Percentiles rank a stretch among this genome's conserved stretches.
These are phyloP conservation scores for Populus tomentosa DNA, from an alignment of 441 rosid genomes.

Conservation along the genomic window DNA sequence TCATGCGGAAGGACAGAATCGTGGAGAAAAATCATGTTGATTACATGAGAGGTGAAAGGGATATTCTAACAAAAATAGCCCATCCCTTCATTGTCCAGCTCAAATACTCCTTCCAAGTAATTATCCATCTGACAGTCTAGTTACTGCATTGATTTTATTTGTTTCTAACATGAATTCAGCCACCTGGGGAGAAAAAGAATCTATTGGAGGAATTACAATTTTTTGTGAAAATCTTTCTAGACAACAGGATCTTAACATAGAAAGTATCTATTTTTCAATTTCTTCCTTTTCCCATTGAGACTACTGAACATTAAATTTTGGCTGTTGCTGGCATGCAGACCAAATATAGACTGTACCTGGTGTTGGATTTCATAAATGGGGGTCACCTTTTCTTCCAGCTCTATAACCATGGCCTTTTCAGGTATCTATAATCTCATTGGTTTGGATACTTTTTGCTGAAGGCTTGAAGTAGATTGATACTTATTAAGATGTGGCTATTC, in stretches of 20 bases:
- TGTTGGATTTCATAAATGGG: conserved; percentile 89
- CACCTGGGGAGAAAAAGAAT: not conserved
- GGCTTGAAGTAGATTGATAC: conserved; percentile 15
- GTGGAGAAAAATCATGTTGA: conserved; percentile 91
- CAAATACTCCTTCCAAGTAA: conserved; percentile 85
- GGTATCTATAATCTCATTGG: conserved; percentile 33
- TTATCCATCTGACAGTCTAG: conserved; percentile 1
- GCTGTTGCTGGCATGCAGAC: conserved; percentile 49
- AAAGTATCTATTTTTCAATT: not conserved
- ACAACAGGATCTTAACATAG: not conserved
- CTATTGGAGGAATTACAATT: not conserved
- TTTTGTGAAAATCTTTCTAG: not conserved
- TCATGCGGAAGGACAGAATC: conserved; percentile 90
- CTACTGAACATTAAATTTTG: not conserved
- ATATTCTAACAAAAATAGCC: conserved; percentile 71
- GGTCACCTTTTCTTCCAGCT: conserved; percentile 99
- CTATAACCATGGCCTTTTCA: conserved; percentile 91
- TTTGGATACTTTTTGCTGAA: not conserved
- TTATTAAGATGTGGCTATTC: not conserved
- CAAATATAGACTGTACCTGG: conserved; percentile 81
- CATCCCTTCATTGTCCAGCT: conserved; percentile 95
- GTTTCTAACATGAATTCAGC: not conserved
- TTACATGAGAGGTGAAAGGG: conserved; percentile 95
- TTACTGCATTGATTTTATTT: not conserved
- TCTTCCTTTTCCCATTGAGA: not conserved